phyloP scores from a whole-genome alignment of 768 basidiomycete species.

The Hebeloma cylindrosporum region DNA sequence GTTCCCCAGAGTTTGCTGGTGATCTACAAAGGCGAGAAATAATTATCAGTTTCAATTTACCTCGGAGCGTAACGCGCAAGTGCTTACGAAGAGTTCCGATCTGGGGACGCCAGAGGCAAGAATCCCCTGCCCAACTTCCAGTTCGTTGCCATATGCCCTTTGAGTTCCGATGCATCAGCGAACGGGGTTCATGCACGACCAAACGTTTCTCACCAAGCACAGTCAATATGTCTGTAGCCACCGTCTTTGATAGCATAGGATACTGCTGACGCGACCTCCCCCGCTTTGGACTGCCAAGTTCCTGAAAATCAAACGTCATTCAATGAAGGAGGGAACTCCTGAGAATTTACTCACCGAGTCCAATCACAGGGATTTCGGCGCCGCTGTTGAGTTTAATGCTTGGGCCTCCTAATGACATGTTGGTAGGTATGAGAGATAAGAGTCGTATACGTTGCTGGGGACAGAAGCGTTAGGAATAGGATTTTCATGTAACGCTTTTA shows the following conservation, averaged over 20 bases:
- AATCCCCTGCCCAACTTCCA: constrained; percentile 81
- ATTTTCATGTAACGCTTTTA: no score
- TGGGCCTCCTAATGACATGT: constrained; percentile 33
- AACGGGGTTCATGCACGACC: not conserved
- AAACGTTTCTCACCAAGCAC: constrained; percentile 46
- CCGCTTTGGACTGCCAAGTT: constrained; percentile 78
- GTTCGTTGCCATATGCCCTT: constrained; percentile 74
- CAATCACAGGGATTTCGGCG: constrained; percentile 52
- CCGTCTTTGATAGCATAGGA: constrained; percentile 66
- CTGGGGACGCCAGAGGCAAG: constrained; percentile 74
- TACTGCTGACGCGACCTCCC: constrained; percentile 73
- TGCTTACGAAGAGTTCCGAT: constrained; percentile 59
- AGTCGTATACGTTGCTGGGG: no score
- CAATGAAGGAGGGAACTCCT: constrained; percentile 1
- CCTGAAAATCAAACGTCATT: constrained; percentile 38
- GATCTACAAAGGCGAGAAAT: constrained; percentile 41
- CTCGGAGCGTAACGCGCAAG: no score
- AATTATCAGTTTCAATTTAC: constrained; percentile 1
- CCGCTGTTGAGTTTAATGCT: constrained; percentile 64
- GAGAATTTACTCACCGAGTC: constrained; percentile 48
- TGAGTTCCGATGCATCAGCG: constrained; percentile 19
- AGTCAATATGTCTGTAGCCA: constrained; percentile 79
- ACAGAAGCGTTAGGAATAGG: no score
- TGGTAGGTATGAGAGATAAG: constrained; percentile 2
- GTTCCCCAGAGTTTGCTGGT: constrained; percentile 74